phyloP scores from a whole-genome alignment of 2,329 filamentous ascomycete genomes.

The Hymenoscyphus scutula region DNA sequence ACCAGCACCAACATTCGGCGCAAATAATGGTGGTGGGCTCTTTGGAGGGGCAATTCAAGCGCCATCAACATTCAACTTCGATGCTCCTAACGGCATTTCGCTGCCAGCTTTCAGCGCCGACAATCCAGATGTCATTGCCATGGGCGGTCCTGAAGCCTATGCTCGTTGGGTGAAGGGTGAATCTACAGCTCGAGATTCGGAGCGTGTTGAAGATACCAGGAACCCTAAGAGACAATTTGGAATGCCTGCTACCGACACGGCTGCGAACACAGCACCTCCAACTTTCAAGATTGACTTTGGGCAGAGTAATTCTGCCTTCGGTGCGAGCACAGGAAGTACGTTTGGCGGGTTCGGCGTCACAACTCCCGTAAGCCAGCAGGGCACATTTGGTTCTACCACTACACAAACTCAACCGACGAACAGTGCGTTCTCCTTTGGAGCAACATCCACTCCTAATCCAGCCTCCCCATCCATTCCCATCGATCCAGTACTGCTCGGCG shows the following conservation, averaged over 20 bases:
- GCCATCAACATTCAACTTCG: conserved; percentile 31
- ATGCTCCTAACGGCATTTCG: conserved; percentile 18
- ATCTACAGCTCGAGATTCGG: conserved; percentile 16
- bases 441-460: conserved; percentile 13
- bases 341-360: too few relatives aligned
- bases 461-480: conserved; percentile 8
- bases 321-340: too few relatives aligned
- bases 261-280: neutral
- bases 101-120: neutral
- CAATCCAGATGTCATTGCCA: neutral
- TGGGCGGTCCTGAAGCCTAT: too few relatives aligned
- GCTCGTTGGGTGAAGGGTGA: too few relatives aligned
- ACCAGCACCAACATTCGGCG: neutral
- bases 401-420: conserved; percentile 11
- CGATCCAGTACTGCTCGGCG: too few relatives aligned
- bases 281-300: neutral
- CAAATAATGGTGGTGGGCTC: conserved; percentile 21
- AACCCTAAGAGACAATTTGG: conserved; percentile 27
- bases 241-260: neutral
- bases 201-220: conserved; percentile 20
- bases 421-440: conserved; percentile 22
- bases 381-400: conserved; percentile 12
- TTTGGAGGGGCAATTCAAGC: conserved; percentile 34
- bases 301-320: neutral
- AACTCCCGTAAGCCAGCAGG: too few relatives aligned